Conservation (phyloP, 164 flowering plant species). For the Magnolia changhungtana region DNA sequence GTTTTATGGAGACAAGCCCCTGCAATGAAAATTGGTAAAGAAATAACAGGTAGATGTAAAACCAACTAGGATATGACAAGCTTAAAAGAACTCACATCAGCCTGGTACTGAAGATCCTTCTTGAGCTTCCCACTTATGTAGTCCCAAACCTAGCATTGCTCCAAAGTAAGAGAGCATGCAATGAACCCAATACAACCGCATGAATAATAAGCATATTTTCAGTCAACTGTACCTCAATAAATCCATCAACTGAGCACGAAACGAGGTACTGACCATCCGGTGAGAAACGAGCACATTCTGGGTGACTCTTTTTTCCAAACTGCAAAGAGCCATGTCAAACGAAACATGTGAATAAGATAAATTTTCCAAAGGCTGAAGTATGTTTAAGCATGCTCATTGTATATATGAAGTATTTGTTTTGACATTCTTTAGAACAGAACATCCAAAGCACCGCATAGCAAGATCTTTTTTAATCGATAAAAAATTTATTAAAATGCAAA, state of each 20-base stretch:
- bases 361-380: neutral
- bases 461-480: no score
- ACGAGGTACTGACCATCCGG: constrained; percentile 98
- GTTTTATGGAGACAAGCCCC: neutral
- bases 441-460: no score
- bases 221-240: constrained; percentile 71
- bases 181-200: constrained; percentile 2
- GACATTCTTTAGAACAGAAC: neutral
- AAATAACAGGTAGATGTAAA: neutral
- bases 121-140: constrained; percentile 93
- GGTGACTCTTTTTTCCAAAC: constrained; percentile 96
- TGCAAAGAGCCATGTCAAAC: constrained; percentile 28
- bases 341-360: neutral
- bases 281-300: constrained; percentile 90
- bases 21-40: neutral
- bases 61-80: neutral
- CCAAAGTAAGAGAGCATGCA: constrained; percentile 13
- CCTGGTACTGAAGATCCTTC: constrained; percentile 98
- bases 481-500: no score
- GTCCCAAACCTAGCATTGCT: constrained; percentile 80
- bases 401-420: neutral
- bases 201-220: neutral
- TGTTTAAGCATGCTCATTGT: neutral
- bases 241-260: constrained; percentile 93
- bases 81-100: constrained; percentile 67